Percentiles rank a stretch among this genome's conserved stretches.
phyloP scores from a whole-genome alignment of 768 basidiomycete species.

The Naganishia vaughanmartiniae region DNA sequence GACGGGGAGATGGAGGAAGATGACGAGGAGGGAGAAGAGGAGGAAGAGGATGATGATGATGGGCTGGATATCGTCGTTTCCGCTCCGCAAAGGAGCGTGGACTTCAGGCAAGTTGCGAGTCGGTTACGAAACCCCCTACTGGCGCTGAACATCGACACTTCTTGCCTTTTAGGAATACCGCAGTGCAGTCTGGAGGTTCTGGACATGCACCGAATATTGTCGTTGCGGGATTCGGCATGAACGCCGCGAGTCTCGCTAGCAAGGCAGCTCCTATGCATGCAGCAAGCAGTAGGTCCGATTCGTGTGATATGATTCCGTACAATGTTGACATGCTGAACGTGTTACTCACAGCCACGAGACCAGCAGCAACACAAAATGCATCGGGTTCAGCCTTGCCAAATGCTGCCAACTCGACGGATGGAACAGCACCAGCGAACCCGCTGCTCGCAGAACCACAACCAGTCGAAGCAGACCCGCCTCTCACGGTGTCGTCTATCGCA shows the following conservation, averaged over 20 bases:
- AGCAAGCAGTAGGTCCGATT: not conserved
- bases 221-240: constrained; percentile 29
- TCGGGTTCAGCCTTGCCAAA: not conserved
- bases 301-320: too few relatives aligned
- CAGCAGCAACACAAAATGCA: not conserved
- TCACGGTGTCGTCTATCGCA: constrained; percentile 1
- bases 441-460: constrained; percentile 3
- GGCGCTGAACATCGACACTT: not conserved
- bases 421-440: constrained; percentile 4
- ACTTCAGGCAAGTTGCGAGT: constrained; percentile 44
- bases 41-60: constrained; percentile 45
- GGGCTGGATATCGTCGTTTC: constrained; percentile 45
- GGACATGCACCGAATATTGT: constrained; percentile 28
- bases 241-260: constrained; percentile 23
- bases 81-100: constrained; percentile 41
- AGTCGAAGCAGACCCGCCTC: constrained; percentile 8
- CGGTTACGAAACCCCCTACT: not conserved
- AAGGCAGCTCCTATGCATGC: not conserved
- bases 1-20: constrained; percentile 24
- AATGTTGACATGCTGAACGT: not conserved
- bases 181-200: constrained; percentile 3
- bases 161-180: constrained; percentile 5
- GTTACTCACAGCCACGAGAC: not conserved
- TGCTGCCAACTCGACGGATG: not conserved
- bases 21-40: constrained; percentile 37